Base-by-base conservation (phyloP, 2,329 filamentous ascomycete species). In the Aureobasidium musti region DNA sequence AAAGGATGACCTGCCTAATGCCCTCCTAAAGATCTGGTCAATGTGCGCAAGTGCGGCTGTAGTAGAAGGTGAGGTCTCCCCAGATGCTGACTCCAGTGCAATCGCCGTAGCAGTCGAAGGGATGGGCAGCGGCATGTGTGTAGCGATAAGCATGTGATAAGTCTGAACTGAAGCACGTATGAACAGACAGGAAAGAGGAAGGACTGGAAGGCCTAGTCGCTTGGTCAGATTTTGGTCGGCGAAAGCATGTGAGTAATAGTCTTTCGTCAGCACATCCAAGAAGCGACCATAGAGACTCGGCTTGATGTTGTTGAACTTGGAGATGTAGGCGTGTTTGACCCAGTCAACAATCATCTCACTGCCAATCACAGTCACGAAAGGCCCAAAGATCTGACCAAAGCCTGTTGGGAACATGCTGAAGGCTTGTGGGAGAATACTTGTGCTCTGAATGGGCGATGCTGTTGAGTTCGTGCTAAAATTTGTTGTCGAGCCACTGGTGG, bases 211-310 rank as follows among this genome's bases (percentile, higher is more conserved):
- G 0, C 95, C 95, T 0, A 99, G 86, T 21, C 95, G 87, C 67
- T 93, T 91, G 4, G 92, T 97, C 1, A 99, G 82, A 28, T 96
- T 94, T 30, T 95, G 93, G 28, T 96, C 90, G 14, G 89, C 88
- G 74, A 99, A 99, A 3, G 94, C 94, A 75, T 97, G 94, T 0
- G 92, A 94, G 76, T 99, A 99, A 79, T 99, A 99, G 77, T 99
- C 95, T 77, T 98, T 98, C 71, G 92, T 93, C 8, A 99, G 81
- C 5, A 99, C 91, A 74, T 99, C 96, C 19, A 98, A 84, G 75
- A 95, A 97, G 28, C 92, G 87, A 63, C 87, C 86, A 77, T 99
- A 99, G 66, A 99, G 90, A 7, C 86, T 87, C 3, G 95, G 95
- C 70, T 95, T 94, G 71, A 93, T 92, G 72, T 96, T 97, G 82